Evolutionary conservation across 495 filamentous ascomycete species (phyloP), one percentile per base, ranked within the genome.

Genomic region (Tuber borchii): DNA sequence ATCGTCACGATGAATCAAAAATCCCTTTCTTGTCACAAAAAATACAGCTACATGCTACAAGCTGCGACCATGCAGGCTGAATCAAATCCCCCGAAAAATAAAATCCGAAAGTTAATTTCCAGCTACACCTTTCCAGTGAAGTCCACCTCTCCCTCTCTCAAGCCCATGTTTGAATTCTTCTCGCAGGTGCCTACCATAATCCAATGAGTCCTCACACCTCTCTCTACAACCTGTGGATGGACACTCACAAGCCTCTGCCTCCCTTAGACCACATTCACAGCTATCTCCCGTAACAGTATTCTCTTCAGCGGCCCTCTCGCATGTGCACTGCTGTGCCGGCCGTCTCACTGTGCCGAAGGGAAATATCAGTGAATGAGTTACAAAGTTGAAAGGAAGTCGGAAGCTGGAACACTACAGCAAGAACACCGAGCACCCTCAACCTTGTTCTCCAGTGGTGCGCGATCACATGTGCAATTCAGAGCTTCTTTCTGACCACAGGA

Each of bases 401-500:
- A 71, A 43, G 51, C 3, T 16, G 26, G 43, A 51, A 74, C 76
- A 88, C 88, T 78, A 90, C 93, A 88, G 86, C 94, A 97, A 39
- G 92, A 94, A 88, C 94, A 97, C 73, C 93, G 87, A 39, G 93
- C 87, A n/a, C 92, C 93, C 6, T 85, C 83, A 42, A 91, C 75
- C 6, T 83, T 82, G 86, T 97, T 97, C 88, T 98, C 95, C 6
- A 87, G 84, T 4, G 87, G 77, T 12, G 93, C 89, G 83, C 92
- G 93, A 83, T 89, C 90, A 86, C 95, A 98, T 74, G 86, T 90
- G 87, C 95, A 98, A 83, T 93, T 87, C 74, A 97, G 89, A 68
- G 95, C 95, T 12, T 89, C 88, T 81, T 94, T 88, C 86, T 94
- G 88, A 79, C 95, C 95, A 83, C 95, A 98, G 22, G 93, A 95